A percentile compares a stretch with the other conserved stretches of the same genome.
Conservation (phyloP, 2,329 filamentous ascomycete genomes). For the Colletotrichum lindemuthianum region DNA sequence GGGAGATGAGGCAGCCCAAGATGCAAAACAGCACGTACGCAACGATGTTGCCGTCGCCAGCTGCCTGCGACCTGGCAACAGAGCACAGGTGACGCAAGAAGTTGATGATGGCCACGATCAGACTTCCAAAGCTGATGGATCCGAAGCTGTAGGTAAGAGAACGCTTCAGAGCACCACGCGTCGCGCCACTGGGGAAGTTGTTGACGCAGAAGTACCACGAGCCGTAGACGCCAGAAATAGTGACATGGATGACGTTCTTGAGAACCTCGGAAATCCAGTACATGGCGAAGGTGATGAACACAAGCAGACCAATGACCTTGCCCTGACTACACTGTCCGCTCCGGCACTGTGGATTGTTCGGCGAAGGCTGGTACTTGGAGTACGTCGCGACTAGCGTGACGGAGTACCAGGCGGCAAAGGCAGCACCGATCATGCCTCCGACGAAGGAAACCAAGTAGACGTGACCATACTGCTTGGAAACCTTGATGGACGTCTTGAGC, state of each 20-base stretch:
- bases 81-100: conserved; percentile 84
- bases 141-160: conserved; percentile 92
- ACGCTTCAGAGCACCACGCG: conserved; percentile 83
- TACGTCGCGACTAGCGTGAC: conserved; percentile 89
- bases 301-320: conserved; percentile 85
- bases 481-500: conserved; percentile 86
- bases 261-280: conserved; percentile 96
- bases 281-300: conserved; percentile 88
- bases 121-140: conserved; percentile 85
- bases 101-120: conserved; percentile 89
- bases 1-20: conserved; percentile 77
- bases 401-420: conserved; percentile 85
- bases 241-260: conserved; percentile 92
- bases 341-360: conserved; percentile 62
- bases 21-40: conserved; percentile 76
- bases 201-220: conserved; percentile 88
- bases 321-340: conserved; percentile 75
- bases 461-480: conserved; percentile 85
- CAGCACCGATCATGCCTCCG: conserved; percentile 79
- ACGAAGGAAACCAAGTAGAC: conserved; percentile 88
- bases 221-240: conserved; percentile 88
- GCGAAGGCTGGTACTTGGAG: conserved; percentile 78
- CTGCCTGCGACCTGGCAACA: conserved; percentile 72
- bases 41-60: conserved; percentile 75
- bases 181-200: conserved; percentile 79